Conservation (phyloP, 495 filamentous ascomycete genomes). For the Penicillium lividum region DNA sequence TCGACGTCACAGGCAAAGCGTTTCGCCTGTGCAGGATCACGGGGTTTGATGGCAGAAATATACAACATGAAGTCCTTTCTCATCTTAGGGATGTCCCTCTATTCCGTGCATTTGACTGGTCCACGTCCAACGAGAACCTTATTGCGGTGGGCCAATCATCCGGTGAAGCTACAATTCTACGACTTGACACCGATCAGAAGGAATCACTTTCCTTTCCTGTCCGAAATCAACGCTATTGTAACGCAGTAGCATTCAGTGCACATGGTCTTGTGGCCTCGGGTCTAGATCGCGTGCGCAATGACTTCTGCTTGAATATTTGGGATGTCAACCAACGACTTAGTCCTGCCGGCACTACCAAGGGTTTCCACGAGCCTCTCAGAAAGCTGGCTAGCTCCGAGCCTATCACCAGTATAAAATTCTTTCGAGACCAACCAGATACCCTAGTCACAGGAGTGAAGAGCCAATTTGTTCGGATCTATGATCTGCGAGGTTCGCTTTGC, state of each 20-base stretch:
- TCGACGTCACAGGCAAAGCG: conserved; percentile 78
- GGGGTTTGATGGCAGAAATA: conserved; percentile 53
- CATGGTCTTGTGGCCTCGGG: conserved; percentile 80
- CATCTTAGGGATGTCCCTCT: conserved; percentile 80
- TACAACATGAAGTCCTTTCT: conserved; percentile 68
- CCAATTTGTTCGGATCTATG: conserved; percentile 86
- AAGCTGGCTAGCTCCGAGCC: conserved; percentile 81
- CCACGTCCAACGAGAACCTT: conserved; percentile 70
- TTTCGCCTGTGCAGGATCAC: conserved; percentile 78
- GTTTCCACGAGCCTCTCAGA: conserved; percentile 60
- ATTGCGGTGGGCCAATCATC: conserved; percentile 83
- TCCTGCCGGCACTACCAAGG: conserved; percentile 36
- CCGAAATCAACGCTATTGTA: conserved; percentile 85
- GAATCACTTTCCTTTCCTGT: conserved; percentile 70
- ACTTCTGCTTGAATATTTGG: conserved; percentile 92
- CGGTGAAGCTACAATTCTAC: conserved; percentile 80
- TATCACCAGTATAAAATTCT: conserved; percentile 90
- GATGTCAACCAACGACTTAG: conserved; percentile 72
- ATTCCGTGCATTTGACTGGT: conserved; percentile 95
- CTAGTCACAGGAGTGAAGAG: conserved; percentile 81
- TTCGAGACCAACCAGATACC: conserved; percentile 78
- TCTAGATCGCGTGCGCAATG: conserved; percentile 87
- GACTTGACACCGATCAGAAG: conserved; percentile 66
- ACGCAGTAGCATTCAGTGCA: conserved; percentile 85
- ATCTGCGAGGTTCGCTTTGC: conserved; percentile 69